phyloP scores from a whole-genome alignment of 2,329 filamentous ascomycete species.

The Neopestalotiopsis sp. region DNA sequence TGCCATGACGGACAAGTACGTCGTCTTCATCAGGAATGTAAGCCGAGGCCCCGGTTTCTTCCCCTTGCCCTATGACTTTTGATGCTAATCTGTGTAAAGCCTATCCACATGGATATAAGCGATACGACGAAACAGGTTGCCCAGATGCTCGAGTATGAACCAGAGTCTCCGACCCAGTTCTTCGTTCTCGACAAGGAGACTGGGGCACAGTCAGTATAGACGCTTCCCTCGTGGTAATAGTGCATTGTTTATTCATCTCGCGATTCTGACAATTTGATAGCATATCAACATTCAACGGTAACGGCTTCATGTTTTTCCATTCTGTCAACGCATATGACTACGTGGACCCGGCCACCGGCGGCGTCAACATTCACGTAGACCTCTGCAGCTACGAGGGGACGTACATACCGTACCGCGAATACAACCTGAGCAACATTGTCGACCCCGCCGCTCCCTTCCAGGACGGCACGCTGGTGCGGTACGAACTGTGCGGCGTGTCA shows the following conservation, averaged over 20 bases:
- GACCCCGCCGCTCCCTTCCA: constrained; percentile 16
- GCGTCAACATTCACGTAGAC: constrained; percentile 25
- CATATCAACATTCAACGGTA: constrained; percentile 21
- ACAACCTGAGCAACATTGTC: constrained; percentile 40
- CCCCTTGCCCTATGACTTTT: background rate
- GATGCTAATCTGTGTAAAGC: constrained; percentile 5
- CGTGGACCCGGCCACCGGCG: constrained; percentile 16
- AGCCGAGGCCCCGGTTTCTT: background rate
- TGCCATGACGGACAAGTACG: constrained; percentile 25
- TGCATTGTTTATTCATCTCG: background rate
- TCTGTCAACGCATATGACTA: constrained; percentile 28
- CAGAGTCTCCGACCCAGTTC: constrained; percentile 22
- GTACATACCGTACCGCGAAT: constrained; percentile 24
- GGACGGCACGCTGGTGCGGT: constrained; percentile 23
- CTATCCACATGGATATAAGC: constrained; percentile 26
- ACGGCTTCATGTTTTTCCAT: constrained; percentile 26
- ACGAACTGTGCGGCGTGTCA: constrained; percentile 22
- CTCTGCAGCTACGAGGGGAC: constrained; percentile 25
- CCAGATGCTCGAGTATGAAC: constrained; percentile 24
- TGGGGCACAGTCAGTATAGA: constrained; percentile 21
- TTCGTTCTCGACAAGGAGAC: constrained; percentile 25
- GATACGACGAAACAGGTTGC: constrained; percentile 25
- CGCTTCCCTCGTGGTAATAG: too few relatives aligned
- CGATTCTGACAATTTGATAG: background rate
- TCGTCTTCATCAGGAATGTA: constrained; percentile 25